Base-by-base conservation (phyloP, 2,329 filamentous ascomycete genomes). In the Kalaharituber pfeilii region DNA sequence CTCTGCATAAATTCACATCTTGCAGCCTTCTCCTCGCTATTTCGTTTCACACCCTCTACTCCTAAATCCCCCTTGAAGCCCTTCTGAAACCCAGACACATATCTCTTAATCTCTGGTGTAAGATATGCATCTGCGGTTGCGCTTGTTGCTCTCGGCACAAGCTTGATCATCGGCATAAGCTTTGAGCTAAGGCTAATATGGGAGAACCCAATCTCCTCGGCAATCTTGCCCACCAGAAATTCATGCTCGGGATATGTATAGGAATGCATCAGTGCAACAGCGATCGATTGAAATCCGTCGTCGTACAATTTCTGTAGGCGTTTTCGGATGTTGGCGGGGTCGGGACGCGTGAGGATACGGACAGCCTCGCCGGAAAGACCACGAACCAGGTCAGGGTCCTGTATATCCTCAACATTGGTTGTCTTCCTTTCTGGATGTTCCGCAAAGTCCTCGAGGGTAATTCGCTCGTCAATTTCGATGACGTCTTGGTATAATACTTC, bases 1-100 rank as follows among this genome's bases (percentile, higher is more conserved):
- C 62, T 71, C 67, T 94, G 86, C 87, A 94, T 94, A 62, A 95
- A 94, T 66, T 95, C 87, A 69, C 88, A 95, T 59, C 88, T 74
- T 2, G 86, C 84, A 3, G 82, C 83, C 62, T 76, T 82, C 4
- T 72, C 68, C 0, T 81, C 82, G 26, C 71, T 68, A 57, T 81
- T 76, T 15, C 77, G 71, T 66, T 82, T 80, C 3, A 91, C 82
- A 57, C 80, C 86, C 62, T 81, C 78, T 0, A 79, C 81, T 2
- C 86, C 86, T 0, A 95, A 71, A 0, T 85, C 84, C 8, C 87
- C 86, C 55, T 79, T 76, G 61, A 95, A 94, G 0, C 86, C 86
- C 26, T 76, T 75, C 63, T 84, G 78, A 64, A 94, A 93, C 0
- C 84, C 84, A 45, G 75, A 72, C 53, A 85, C 80, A 64, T 88